Evolutionary conservation across 148 eudicot species (phyloP).

Genomic region (Chenopodium formosanum): DNA sequence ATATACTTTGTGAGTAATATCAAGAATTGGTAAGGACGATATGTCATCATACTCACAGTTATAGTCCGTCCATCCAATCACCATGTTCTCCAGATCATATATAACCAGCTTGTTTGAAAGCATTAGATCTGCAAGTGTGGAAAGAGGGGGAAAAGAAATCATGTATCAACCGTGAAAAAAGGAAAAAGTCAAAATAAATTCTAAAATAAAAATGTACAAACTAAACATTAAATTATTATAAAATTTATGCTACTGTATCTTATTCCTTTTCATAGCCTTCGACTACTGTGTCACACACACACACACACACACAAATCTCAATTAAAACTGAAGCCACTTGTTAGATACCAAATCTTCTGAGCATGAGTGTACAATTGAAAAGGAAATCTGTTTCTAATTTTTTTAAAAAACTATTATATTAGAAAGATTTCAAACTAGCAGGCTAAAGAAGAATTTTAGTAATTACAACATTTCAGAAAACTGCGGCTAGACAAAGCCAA

Average conservation of each 20-base stretch:
- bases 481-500: neutral
- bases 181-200: neutral
- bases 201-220: neutral
- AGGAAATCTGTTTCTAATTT: neutral
- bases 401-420: neutral
- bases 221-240: neutral
- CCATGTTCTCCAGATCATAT: slow-evolving; percentile 57
- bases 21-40: neutral
- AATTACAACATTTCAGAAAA: neutral
- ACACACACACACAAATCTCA: too few relatives aligned
- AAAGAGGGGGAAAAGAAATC: neutral
- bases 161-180: neutral
- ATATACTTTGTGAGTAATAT: neutral
- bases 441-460: neutral
- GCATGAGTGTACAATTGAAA: neutral
- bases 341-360: neutral
- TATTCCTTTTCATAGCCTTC: neutral
- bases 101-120: slow-evolving; percentile 54
- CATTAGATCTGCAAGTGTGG: slow-evolving; percentile 44
- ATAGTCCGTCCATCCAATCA: slow-evolving; percentile 55
- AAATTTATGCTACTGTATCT: neutral
- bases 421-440: neutral
- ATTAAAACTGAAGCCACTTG: neutral
- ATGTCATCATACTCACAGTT: slow-evolving; percentile 44
- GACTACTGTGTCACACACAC: neutral